Evolutionary conservation across 345 rosid genomes (phyloP), one percentile per base, ranked within the genome.

Genomic region (Anastatica hierochuntica): DNA sequence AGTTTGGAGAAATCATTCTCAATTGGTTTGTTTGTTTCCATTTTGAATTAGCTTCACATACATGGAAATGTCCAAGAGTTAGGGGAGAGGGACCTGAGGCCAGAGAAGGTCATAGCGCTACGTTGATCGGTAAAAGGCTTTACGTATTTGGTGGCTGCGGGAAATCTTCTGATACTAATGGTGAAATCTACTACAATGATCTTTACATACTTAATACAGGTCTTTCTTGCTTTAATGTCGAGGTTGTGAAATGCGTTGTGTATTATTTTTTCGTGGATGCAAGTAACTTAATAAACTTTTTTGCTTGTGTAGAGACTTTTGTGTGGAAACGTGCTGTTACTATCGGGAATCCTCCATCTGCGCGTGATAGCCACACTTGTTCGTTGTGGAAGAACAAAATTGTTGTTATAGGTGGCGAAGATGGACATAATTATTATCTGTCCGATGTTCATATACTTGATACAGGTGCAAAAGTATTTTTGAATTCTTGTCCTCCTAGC

Each of bases 71-170:
- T 44, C 99, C 97, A 15, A 77, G 73, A 63, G 77, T 85, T 48
- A 83, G 90, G 75, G 99, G 97, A 19, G 94, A 85, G 30, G 99
- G 87, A 48, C 97, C 97, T 5, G 81, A 75, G 68, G 86, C 94
- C 47, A 83, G 99, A 61, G 99, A 94, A 72, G 95, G 95, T 64
- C 97, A 92, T 65, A 75, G 82, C 56, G 94, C 98, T 37, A 82
- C 95, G 7, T 83, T 88, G 48, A 86, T 92, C 69, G 95, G 97
- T 10, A 88, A 75, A 83, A 74, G 83, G 17, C 79, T 92, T 33
- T 92, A 79, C 64, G 69, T 88, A 69, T 88, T 88, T 76, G 99
- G 99, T 55, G 99, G 99, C 39, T 81, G 88, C 41, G 97, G 97
- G 40, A 83, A 83, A 75, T 88, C 94, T 58, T 53, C 72, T 37